A percentile compares a stretch with the other conserved stretches of the same genome.
Conservation (phyloP, 805 yeast species). For the Pichia kluyveri region DNA sequence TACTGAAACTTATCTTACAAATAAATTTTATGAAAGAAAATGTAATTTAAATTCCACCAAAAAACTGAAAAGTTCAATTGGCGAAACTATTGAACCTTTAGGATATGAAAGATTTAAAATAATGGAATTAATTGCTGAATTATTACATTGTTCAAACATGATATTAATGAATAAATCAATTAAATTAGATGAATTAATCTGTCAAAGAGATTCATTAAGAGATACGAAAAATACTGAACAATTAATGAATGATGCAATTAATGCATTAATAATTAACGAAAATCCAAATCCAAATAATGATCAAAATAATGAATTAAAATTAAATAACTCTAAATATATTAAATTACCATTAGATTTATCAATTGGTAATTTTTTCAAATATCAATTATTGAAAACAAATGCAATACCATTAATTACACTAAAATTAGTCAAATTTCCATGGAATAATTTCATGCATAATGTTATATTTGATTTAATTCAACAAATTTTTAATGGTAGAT, state of each 20-base stretch:
- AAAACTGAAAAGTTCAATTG: constrained; percentile 41
- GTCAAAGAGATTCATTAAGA: constrained; percentile 64
- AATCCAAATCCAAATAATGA: background rate
- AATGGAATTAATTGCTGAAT: constrained; percentile 86
- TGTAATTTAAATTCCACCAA: background rate
- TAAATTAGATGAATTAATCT: constrained; percentile 52
- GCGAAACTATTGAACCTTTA: constrained; percentile 51
- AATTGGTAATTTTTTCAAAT: constrained; percentile 80
- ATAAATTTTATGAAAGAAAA: constrained; percentile 15
- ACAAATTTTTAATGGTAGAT: constrained; percentile 75
- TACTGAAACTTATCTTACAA: constrained; percentile 24
- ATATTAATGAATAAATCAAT: constrained; percentile 69
- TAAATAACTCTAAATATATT: constrained; percentile 15
- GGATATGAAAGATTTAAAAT: constrained; percentile 89
- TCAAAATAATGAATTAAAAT: constrained; percentile 20
- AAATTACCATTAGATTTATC: constrained; percentile 22
- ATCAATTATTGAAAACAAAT: constrained; percentile 61
- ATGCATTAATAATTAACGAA: constrained; percentile 23
- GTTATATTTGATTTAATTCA: constrained; percentile 94
- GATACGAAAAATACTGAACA: constrained; percentile 37
- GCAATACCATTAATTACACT: constrained; percentile 54
- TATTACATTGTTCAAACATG: constrained; percentile 95
- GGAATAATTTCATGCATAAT: constrained; percentile 96
- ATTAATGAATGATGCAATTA: constrained; percentile 27
- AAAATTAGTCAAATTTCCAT: constrained; percentile 75